Base-by-base conservation (phyloP, 2,329 filamentous ascomycete genomes). In the Aspergillus costaricaensis region DNA sequence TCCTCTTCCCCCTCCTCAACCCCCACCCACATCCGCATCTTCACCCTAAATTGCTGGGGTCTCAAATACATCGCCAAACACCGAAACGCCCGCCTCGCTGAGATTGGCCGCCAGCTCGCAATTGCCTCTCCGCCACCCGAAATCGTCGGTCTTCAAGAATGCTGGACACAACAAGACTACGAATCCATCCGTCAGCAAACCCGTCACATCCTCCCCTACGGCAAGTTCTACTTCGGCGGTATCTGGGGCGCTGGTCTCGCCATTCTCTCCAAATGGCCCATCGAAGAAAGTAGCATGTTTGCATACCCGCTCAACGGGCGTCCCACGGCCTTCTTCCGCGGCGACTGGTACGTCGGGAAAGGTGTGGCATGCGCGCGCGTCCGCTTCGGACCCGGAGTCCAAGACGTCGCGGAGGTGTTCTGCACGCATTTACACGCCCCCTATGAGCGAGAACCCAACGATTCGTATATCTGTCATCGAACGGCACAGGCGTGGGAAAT, bases 31-130 rank as follows among this genome's bases (percentile, higher is more conserved):
- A 85, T 98, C 73, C 89, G 90, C 71, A 83, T 98, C 67, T 80
- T 97, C 66, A 95, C 91, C 4, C 86, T 96, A 75, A 99, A 99
- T 79, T 97, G 92, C 86, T 98, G 95, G 94, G 95, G 95, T 55
- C 87, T 98, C 63, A 94, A 96, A 72, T 92, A 87, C 79, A 83
- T 98, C 71, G 88, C 93, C 55, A 88, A 88, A 66, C 85, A 91
- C 67, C 91, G 93, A 67, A 81, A 85, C 65, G 88, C 90, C 69
- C 91, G 95, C 47, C 85, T 98, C 54, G 78, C 83, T 30, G 91
- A 96, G 75, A 97, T 98, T 71, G 94, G 92, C 57, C 87, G 85
- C 65, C 90, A 90, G 65, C 85, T 98, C 64, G 89, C 91, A 65
- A 76, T 82, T 44, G 83, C 86, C 59, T 79, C 83, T 17, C 91